A percentile compares a stretch with the other conserved stretches of the same genome.
phyloP scores from a whole-genome alignment of 306 rosid species.

The Quercus agrifolia region DNA sequence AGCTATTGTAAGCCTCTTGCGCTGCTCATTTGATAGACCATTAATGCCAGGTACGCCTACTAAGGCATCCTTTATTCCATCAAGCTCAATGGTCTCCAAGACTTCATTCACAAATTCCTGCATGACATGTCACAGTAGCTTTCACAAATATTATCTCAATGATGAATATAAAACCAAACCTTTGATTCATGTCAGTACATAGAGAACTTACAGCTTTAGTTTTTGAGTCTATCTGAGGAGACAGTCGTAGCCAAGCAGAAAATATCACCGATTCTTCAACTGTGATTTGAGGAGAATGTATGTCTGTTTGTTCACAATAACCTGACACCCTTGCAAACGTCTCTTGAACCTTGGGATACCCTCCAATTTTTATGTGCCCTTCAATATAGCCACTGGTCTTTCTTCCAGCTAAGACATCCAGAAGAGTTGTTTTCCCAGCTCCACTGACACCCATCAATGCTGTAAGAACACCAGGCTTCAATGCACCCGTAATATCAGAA shows the following conservation, averaged over 20 bases:
- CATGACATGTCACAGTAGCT: too few species aligned
- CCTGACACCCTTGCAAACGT: neutral
- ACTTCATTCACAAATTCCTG: constrained; percentile 59
- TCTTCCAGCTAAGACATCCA: neutral
- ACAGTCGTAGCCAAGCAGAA: constrained; percentile 2
- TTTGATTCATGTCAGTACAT: neutral
- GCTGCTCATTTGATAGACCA: constrained; percentile 62
- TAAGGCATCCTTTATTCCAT: constrained; percentile 45
- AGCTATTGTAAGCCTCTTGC: constrained; percentile 58
- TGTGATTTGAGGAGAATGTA: constrained; percentile 1
- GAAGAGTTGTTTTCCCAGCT: constrained; percentile 8
- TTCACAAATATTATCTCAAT: neutral
- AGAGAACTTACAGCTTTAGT: neutral
- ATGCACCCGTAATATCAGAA: constrained; percentile 1
- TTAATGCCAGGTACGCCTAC: constrained; percentile 47
- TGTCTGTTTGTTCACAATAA: constrained; percentile 1
- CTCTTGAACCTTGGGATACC: neutral
- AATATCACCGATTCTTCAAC: neutral
- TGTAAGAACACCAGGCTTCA: neutral
- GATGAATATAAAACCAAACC: neutral
- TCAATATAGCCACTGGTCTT: neutral
- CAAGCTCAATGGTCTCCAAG: constrained; percentile 54
- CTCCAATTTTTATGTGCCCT: constrained; percentile 3
- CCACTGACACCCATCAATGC: constrained; percentile 10
- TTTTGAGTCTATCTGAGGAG: constrained; percentile 1